Base-by-base conservation (phyloP, 2,329 filamentous ascomycete species). In the Aspergillus ochraceoroseus region DNA sequence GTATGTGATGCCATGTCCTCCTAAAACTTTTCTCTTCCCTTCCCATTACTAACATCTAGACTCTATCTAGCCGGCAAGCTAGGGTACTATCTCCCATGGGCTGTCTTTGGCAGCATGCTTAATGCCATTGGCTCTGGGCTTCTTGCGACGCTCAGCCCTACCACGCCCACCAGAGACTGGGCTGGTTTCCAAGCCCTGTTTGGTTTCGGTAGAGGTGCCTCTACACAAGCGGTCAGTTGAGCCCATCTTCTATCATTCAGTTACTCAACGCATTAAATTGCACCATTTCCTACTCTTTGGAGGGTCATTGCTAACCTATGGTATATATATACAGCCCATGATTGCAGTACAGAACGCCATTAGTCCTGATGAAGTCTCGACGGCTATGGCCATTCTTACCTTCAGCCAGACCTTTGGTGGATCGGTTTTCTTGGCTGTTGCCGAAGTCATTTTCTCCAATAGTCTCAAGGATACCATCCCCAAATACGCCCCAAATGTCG, bases 361-460 rank as follows among this genome's bases (percentile, higher is more conserved):
- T 2, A 45, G 52, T 4, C 43, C 61, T 1, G 51, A 53, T 8
- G 57, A 68, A 27, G 43, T 70, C n/a, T 64, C 68, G 2, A 56
- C 61, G 3, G 67, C 60, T 2, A 69, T 68, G 46, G 59, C 66
- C 3, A 51, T 67, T 28, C 56, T 67, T 11, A 62, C 66, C 38
- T 70, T 68, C 49, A 44, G 44, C 28, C 64, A 69, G 32, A 67
- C 61, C 2, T 60, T 70, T n/a, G 62, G 63, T n/a, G 67, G 66
- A 2, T 58, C 66, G 0, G 35, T 79, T 1, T 77, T 77, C 44
- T 66, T 79, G 18, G 69, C 68, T 3, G 65, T 75, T 15, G 74
- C 63, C 1, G 68, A 78, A 46, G 70, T 68, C 39, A 65, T 78
- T 11, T 73, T 75, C 53, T 57, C 61, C 3, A 66, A 68, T 32